Evolutionary conservation across 495 filamentous ascomycete genomes (phyloP), one percentile per base, ranked within the genome.

Genomic region (Neurospora sp.): DNA sequence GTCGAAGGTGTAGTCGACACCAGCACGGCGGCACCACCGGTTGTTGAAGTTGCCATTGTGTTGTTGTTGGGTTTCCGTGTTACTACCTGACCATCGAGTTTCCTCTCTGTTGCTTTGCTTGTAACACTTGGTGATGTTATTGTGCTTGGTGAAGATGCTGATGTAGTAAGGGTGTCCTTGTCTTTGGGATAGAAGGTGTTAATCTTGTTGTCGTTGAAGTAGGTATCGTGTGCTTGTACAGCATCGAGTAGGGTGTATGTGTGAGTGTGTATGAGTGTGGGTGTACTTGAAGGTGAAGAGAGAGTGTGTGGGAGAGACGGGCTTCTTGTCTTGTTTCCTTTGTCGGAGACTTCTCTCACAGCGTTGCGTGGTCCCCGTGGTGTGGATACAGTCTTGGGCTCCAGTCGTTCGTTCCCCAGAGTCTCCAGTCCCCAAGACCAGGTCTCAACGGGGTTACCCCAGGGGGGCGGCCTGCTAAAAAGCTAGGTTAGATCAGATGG

Each of bases 21-120:
- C 71, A 74, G 59, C 38, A 77, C 76, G 73, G 77, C 73, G 70
- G 41, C 78, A 61, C 72, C 78, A 69, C 72, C 71, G 35, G 74
- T 71, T 73, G 74, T 70, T 79, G 76, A 74, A 65, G 71, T 70
- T 69, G 77, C 72, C 77, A 77, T 79, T 71, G 42, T 78, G 59
- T 59, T 59, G 20, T 59, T 59, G 22, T 16, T 31, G 27, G 27
- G 27, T 61, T 18, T 35, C 53, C 27, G 53, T 70, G 74, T 70
- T 38, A 42, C 39, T 42, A 73, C 53, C 48, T 73, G 73, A 78
- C 74, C 79, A 78, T 79, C 69, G 78, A 78, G 40, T 6, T 65
- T 65, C 14, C 14, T 35, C 27, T 35, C 2, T 18, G 53, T 18
- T 65, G 27, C 5, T 31, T 65, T 65, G 53, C 27, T 31, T 65